phyloP scores from a whole-genome alignment of 1,139 yeast genomes.

The Chernovozyma sophiae-reginae region DNA sequence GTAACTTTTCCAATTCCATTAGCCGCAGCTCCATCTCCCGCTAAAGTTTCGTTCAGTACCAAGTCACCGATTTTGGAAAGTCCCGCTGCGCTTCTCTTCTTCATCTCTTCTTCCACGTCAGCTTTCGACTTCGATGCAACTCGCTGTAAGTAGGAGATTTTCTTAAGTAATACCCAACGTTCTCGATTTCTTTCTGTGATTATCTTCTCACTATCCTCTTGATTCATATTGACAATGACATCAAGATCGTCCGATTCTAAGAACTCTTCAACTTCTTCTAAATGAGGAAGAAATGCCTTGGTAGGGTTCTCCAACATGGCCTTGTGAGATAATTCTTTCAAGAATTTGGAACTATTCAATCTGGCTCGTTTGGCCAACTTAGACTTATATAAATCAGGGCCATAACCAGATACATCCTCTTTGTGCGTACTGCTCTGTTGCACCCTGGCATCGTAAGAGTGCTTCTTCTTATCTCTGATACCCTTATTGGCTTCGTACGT shows the following conservation, averaged over 20 bases:
- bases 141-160: conserved; percentile 64
- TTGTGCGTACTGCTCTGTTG: conserved; percentile 61
- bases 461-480: conserved; percentile 74
- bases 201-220: conserved; percentile 36
- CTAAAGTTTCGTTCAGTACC: not conserved
- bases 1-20: not conserved
- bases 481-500: conserved; percentile 71
- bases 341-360: conserved; percentile 48
- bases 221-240: conserved; percentile 29
- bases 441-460: conserved; percentile 77
- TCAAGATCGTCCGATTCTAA: conserved; percentile 43
- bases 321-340: conserved; percentile 51
- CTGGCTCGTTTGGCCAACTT: conserved; percentile 47
- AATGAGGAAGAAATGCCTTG: conserved; percentile 50
- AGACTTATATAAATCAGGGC: conserved; percentile 57
- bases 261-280: conserved; percentile 52
- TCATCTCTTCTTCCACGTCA: conserved; percentile 28
- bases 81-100: conserved; percentile 33
- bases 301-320: conserved; percentile 38
- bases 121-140: conserved; percentile 45
- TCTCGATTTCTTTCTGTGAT: conserved; percentile 49
- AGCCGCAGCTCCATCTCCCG: not conserved
- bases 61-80: conserved; percentile 12
- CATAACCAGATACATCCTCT: conserved; percentile 73
- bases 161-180: conserved; percentile 66